Conservation (phyloP, 192 early-diverging fungal genomes). For the Entomortierella beljakovae region DNA sequence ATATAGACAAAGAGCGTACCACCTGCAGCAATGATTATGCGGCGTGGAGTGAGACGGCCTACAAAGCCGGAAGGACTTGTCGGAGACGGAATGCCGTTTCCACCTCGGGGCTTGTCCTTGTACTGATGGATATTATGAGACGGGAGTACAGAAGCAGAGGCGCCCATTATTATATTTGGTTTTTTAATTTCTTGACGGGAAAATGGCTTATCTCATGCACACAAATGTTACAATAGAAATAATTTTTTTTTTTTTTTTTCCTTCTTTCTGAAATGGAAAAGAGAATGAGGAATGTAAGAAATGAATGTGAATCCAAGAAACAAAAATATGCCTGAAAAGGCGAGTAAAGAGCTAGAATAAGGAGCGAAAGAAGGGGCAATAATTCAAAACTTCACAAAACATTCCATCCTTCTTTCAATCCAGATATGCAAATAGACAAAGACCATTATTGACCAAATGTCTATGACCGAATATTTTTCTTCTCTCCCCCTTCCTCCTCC, state of each 20-base stretch:
- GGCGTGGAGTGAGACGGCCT: slow-evolving; percentile 26
- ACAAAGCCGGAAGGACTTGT: slow-evolving; percentile 1
- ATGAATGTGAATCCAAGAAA: not conserved
- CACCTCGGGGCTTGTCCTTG: slow-evolving; percentile 33
- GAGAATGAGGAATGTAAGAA: not conserved
- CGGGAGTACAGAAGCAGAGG: slow-evolving; percentile 36
- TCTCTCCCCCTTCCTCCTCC: no score
- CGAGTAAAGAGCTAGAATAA: not conserved
- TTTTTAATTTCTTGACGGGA: not conserved
- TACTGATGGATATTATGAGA: slow-evolving; percentile 31
- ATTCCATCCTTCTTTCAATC: not conserved
- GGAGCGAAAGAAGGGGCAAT: not conserved
- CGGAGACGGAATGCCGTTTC: slow-evolving; percentile 7
- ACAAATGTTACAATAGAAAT: no score
- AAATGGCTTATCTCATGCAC: no score
- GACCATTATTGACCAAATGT: no score
- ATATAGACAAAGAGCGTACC: slow-evolving; percentile 45
- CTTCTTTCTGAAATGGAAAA: not conserved
- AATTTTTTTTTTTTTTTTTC: no score
- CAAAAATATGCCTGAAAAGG: not conserved
- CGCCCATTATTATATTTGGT: slow-evolving; percentile 14
- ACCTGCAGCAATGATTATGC: slow-evolving; percentile 23
- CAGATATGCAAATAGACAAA: no score
- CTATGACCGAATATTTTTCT: no score
- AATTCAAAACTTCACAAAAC: no score